Base-by-base conservation (phyloP, 352 stramenopile species). In the Phytopythium cucurbitacearum region DNA sequence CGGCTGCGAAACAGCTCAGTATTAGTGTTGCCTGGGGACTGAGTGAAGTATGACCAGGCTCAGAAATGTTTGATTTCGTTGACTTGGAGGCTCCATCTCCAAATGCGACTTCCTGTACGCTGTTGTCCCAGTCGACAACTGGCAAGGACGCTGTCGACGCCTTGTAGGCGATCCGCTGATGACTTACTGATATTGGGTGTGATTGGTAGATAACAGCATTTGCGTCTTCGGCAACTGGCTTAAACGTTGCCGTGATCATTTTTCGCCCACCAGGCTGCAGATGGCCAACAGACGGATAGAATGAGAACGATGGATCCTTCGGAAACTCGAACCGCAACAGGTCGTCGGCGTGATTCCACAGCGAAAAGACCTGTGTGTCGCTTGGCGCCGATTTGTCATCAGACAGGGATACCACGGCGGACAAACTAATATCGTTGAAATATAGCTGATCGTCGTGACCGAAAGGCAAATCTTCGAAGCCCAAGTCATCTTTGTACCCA, bases 371-470 rank as follows among this genome's bases (percentile, higher is more conserved):
- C 39, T 87, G 87, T 13, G 83, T 75, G 34, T 82, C 67, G 0
- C 61, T 74, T 12, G 34, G 13, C 11, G 37, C 4, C 1, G 13
- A 8, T 4, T 15, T n/a, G 0, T 32, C 33, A 12, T 28, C 32
- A 4, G 35, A 16, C 38, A 55, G 37, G 2, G 65, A 39, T 1
- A 55, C 53, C 0, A 10, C 3, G 8, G 61, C 55, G 16, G 49
- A 40, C 3, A 97, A 38, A 5, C 76, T 59, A n/a, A 97, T 75
- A 45, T 97, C 84, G 9, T 90, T 80, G 59, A 98, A 97, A 46
- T 87, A 65, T 4, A 97, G 62, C 46, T 91, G 70, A 41, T 96
- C 84, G 33, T 93, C 85, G 15, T 78, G 55, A 2, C 71, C 77
- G 48, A 70, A 55, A 12, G 85, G 85, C 11, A 98, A 66, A 35